phyloP scores from a whole-genome alignment of 257 asterid species.

The Primulina tabacum region DNA sequence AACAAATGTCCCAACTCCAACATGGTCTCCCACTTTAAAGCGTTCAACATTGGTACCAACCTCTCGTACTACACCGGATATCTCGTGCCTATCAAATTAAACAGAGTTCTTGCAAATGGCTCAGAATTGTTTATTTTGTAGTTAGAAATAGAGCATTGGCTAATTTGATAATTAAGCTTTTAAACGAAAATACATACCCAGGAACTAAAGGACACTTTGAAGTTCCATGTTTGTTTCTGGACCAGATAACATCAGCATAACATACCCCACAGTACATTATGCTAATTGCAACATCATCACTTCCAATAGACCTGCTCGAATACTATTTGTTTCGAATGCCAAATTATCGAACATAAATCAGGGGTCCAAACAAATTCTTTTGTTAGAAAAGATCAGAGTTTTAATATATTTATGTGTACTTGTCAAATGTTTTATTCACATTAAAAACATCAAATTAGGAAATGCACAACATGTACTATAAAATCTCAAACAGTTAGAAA shows the following conservation, averaged over 20 bases:
- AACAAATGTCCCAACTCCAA: slow-evolving; percentile 92
- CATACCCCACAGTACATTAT: slow-evolving; percentile 80
- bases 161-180: not conserved
- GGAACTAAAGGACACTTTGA: slow-evolving; percentile 89
- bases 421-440: no score
- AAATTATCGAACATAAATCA: not conserved
- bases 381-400: not conserved
- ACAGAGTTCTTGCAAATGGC: slow-evolving; percentile 4
- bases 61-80: slow-evolving; percentile 62
- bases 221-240: slow-evolving; percentile 51
- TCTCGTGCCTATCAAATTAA: slow-evolving; percentile 66
- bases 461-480: no score
- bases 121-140: not conserved
- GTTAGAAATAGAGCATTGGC: not conserved
- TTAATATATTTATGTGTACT: no score
- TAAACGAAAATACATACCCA: slow-evolving; percentile 47
- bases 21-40: slow-evolving; percentile 68
- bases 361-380: not conserved
- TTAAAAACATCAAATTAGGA: no score
- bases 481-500: no score
- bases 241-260: slow-evolving; percentile 82
- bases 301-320: slow-evolving; percentile 55
- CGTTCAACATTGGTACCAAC: slow-evolving; percentile 59
- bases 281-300: slow-evolving; percentile 61
- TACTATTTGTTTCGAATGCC: not conserved